Conservation (phyloP, 1,284 basidiomycete genomes). For the Pisolithus thermaeus region DNA sequence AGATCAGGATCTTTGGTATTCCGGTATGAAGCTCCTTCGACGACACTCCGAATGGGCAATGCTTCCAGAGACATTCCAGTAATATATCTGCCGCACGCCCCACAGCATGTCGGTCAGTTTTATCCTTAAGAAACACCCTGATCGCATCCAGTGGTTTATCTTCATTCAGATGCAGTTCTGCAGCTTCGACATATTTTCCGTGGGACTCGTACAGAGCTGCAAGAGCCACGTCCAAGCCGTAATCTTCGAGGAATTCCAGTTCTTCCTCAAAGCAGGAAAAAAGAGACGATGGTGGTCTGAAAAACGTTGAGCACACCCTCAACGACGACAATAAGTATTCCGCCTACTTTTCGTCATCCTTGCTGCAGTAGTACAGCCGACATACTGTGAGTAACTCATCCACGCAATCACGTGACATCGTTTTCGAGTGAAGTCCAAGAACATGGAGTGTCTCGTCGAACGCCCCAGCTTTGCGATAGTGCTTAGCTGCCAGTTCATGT, state of each 20-base stretch:
- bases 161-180: slow-evolving; percentile 47
- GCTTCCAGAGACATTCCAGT: slow-evolving; percentile 19
- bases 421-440: neutral
- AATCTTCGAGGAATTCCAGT: slow-evolving; percentile 53
- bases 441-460: neutral
- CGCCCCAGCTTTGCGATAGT: slow-evolving; percentile 36
- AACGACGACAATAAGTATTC: neutral
- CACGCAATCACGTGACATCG: neutral
- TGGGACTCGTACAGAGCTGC: slow-evolving; percentile 42
- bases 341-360: neutral
- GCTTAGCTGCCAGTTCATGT: slow-evolving; percentile 40
- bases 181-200: slow-evolving; percentile 46
- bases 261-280: slow-evolving; percentile 50
- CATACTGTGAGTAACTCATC: neutral
- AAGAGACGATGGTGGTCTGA: slow-evolving; percentile 43
- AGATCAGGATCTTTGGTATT: slow-evolving; percentile 10
- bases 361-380: neutral
- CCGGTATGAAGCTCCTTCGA: slow-evolving; percentile 3
- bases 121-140: slow-evolving; percentile 37
- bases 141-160: slow-evolving; percentile 48
- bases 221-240: slow-evolving; percentile 47
- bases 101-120: slow-evolving; percentile 21
- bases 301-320: neutral
- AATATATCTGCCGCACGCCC: slow-evolving; percentile 27
- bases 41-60: slow-evolving; percentile 21